Base-by-base conservation (phyloP, 2,329 filamentous ascomycete genomes). In the Leptodontidium sp. region DNA sequence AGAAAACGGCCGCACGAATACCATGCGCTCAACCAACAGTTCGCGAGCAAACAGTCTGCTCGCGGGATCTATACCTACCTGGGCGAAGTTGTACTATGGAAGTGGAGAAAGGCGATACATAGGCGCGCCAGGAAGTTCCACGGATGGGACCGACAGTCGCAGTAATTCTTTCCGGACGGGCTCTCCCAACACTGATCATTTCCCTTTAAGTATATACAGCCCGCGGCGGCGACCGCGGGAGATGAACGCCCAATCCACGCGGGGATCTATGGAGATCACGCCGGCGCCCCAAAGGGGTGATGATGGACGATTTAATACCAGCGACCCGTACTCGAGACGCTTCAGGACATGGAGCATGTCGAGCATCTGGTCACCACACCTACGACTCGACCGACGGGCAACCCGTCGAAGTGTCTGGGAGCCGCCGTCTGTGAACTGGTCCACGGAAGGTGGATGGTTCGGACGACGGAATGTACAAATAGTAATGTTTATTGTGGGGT, bases 401-500 rank as follows among this genome's bases (percentile, higher is more conserved):
- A 83, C 80, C 83, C 68, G 87, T 83, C 74, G 71, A 73, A 91
- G 87, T 76, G 83, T 89, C 17, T 96, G 93, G 92, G 88, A 90
- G 69, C 89, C 93, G 1, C 93, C 93, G 0, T 90, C 89, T 1
- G 81, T 91, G 26, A 87, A 89, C 69, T 91, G 90, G 80, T 86
- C 86, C 11, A 80, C 86, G 2, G 87, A 89, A 49, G 87, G 86
- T 45, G 85, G 86, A 17, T 76, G 88, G 3, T 84, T 91, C 71
- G 90, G 89, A 62, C 86, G 87, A 71, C 87, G 91, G 70, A 94
- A 94, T 76, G 81, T 89, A 58, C 93, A 97, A 79, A 86, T 95
- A 38, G 82, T 91, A 64, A 82, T 93, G 61, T 97, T 97, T 80
- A 88, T 90, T 66, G 52, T 91, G 58, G 93, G 93, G 29, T 97